A percentile compares a stretch with the other conserved stretches of the same genome.
These are phyloP conservation scores for Paracorniculantispora psalliotae DNA, from an alignment of 2,329 filamentous ascomycete genomes.

Conservation along the genomic window DNA sequence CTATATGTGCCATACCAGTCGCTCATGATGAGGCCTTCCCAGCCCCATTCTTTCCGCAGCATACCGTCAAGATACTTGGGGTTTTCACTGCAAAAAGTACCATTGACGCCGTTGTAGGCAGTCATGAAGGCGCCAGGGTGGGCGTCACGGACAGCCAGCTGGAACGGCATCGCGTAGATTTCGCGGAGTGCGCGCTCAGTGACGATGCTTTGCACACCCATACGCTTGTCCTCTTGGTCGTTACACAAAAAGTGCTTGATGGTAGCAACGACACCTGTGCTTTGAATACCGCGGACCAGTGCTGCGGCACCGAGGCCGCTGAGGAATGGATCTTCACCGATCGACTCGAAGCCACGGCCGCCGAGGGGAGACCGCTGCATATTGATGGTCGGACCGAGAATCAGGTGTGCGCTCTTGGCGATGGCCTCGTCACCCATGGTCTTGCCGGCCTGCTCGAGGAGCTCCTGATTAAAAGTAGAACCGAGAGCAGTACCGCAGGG, in stretches of 20 bases:
- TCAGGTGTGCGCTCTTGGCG: conserved; percentile 52
- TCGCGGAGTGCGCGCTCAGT: conserved; percentile 53
- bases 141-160: conserved; percentile 48
- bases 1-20: conserved; percentile 57
- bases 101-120: conserved; percentile 55
- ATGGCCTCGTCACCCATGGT: conserved; percentile 50
- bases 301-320: conserved; percentile 50
- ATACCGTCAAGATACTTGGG: conserved; percentile 44
- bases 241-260: conserved; percentile 60
- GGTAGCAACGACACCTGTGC: conserved; percentile 50
- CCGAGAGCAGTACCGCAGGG: conserved; percentile 55
- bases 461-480: conserved; percentile 51
- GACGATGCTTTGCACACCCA: conserved; percentile 50
- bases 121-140: conserved; percentile 54
- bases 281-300: conserved; percentile 51
- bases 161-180: conserved; percentile 55
- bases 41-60: conserved; percentile 53
- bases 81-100: conserved; percentile 51
- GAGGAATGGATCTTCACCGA: conserved; percentile 54
- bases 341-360: conserved; percentile 55
- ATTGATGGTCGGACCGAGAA: conserved; percentile 59
- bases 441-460: conserved; percentile 46
- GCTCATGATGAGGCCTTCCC: conserved; percentile 53
- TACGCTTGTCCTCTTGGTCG: conserved; percentile 55
- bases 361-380: conserved; percentile 57